phyloP scores from a whole-genome alignment of 2,329 filamentous ascomycete genomes.

The Monosporascus sp. region DNA sequence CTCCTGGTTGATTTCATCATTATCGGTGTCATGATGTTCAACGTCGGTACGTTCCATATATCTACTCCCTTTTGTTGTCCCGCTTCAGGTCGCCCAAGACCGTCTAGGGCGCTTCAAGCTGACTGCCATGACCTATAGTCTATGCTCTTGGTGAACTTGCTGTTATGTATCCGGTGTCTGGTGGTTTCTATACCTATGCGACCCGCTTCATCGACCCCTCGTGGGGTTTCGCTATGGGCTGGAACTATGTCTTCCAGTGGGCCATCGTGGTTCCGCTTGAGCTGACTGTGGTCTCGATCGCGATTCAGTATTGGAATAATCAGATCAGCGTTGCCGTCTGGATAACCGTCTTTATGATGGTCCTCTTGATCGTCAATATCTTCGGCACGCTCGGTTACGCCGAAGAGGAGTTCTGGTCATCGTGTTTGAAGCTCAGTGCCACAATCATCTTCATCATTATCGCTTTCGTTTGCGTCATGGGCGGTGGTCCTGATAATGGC shows the following conservation, averaged over 20 bases:
- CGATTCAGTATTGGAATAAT: conserved; percentile 44
- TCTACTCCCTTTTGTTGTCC: conserved; percentile 2
- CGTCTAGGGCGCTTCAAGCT: neutral
- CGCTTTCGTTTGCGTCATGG: conserved; percentile 52
- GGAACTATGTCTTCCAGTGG: conserved; percentile 46
- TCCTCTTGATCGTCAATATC: conserved; percentile 49
- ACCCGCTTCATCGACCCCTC: conserved; percentile 47
- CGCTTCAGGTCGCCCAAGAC: neutral
- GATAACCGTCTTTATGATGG: conserved; percentile 50
- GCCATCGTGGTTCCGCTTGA: conserved; percentile 43
- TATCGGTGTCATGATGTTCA: conserved; percentile 57
- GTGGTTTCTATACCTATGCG: conserved; percentile 47
- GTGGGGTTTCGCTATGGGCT: conserved; percentile 39
- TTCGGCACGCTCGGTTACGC: conserved; percentile 53
- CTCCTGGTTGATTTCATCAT: conserved; percentile 47
- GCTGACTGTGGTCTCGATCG: conserved; percentile 44
- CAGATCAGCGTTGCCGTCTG: conserved; percentile 44
- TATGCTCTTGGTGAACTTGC: conserved; percentile 53
- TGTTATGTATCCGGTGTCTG: conserved; percentile 45
- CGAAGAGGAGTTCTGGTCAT: conserved; percentile 57
- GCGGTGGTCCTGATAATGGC: conserved; percentile 52
- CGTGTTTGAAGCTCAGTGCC: conserved; percentile 52
- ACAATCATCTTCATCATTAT: conserved; percentile 62
- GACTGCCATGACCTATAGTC: conserved; percentile 27
- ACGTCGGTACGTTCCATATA: conserved; percentile 34